A percentile compares a stretch with the other conserved stretches of the same genome.
Evolutionary conservation across 805 yeast genomes (phyloP).

Genomic region (Lachancea dasiensis): DNA sequence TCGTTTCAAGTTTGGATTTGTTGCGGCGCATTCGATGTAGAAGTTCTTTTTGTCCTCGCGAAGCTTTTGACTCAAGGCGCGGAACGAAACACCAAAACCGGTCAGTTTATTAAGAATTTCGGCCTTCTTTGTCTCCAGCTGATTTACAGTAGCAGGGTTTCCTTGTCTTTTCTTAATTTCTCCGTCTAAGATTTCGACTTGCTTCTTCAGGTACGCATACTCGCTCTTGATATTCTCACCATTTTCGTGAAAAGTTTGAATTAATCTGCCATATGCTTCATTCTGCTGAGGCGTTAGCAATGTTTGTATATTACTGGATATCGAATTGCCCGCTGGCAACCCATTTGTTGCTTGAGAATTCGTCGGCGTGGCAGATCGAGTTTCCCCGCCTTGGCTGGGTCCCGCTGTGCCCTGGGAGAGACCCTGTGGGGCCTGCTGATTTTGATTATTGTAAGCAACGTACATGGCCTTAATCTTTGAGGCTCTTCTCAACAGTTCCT

Average conservation of each 20-base stretch:
- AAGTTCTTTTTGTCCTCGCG: conserved; percentile 29
- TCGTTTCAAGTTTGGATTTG: conserved; percentile 29
- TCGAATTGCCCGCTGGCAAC: conserved; percentile 12
- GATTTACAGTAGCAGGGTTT: conserved; percentile 21
- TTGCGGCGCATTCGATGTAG: conserved; percentile 32
- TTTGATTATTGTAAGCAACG: conserved; percentile 43
- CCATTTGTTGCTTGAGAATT: conserved; percentile 7
- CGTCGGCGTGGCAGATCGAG: conserved; percentile 3
- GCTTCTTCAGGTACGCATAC: conserved; percentile 26
- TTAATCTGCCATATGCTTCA: conserved; percentile 26
- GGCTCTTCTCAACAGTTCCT: conserved; percentile 56
- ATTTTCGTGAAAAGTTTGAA: conserved; percentile 25
- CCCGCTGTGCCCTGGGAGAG: conserved; percentile 14
- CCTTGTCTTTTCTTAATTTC: conserved; percentile 26
- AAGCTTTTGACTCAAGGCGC: conserved; percentile 24
- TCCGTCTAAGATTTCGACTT: conserved; percentile 27
- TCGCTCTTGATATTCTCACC: conserved; percentile 30
- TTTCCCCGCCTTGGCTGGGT: conserved; percentile 2
- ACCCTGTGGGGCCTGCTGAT: conserved; percentile 26
- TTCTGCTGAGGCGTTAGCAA: conserved; percentile 29
- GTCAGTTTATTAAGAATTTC: conserved; percentile 25
- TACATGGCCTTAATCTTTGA: conserved; percentile 57
- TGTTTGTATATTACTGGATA: conserved; percentile 27
- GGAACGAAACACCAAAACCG: conserved; percentile 23
- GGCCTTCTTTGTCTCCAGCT: conserved; percentile 23